These are phyloP conservation scores for Crataegus laevigata DNA, from an alignment of 306 rosid species.

Conservation along the genomic window DNA sequence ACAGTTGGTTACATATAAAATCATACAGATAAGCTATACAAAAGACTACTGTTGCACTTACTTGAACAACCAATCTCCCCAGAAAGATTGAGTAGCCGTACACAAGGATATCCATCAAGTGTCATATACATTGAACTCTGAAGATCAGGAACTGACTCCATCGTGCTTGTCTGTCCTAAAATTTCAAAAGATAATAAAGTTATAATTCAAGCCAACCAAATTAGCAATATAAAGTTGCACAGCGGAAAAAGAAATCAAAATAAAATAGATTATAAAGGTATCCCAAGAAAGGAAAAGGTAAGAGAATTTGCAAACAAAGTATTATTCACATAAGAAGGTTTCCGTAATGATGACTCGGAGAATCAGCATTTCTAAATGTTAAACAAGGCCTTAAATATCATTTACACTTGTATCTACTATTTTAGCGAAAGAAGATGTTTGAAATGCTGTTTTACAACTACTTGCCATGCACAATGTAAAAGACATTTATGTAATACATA, in stretches of 20 bases:
- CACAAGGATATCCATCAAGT: constrained; percentile 69
- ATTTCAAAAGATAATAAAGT: not conserved
- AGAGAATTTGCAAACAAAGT: not conserved
- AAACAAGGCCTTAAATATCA: not conserved
- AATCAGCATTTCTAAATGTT: not conserved
- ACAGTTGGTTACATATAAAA: not conserved
- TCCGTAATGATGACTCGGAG: not conserved
- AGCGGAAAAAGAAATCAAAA: not conserved
- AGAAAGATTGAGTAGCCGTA: constrained; percentile 66
- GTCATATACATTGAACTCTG: constrained; percentile 72
- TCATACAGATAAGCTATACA: not conserved
- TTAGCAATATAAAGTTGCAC: not conserved
- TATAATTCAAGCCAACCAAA: not conserved
- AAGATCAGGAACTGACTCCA: constrained; percentile 95
- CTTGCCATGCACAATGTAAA: not conserved
- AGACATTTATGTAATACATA: no score
- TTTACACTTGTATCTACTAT: not conserved
- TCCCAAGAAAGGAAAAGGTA: not conserved
- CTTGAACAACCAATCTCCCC: constrained; percentile 92
- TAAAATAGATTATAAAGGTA: not conserved
- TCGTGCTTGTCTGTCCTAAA: constrained; percentile 37
- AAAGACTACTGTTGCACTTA: constrained; percentile 20
- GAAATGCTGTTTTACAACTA: not conserved
- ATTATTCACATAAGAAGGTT: not conserved
- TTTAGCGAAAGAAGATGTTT: not conserved